Conservation (phyloP, 345 rosid species). For the Heritiera littoralis region DNA sequence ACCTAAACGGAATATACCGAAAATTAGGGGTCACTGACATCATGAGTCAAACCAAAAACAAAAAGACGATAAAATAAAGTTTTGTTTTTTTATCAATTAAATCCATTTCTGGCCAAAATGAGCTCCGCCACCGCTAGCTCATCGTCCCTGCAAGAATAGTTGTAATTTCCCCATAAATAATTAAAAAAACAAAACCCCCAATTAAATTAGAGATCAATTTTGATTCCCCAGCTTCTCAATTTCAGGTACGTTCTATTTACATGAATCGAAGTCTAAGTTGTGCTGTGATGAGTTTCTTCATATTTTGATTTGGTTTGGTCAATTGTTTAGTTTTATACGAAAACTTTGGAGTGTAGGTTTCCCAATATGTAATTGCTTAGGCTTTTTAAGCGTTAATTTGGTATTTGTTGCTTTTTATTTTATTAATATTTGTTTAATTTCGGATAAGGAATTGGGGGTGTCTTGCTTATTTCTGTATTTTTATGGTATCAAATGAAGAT, state of each 20-base stretch:
- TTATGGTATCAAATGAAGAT: not conserved
- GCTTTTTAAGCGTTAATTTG: not conserved
- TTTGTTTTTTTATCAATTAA: not conserved
- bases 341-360: not conserved
- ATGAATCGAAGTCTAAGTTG: not conserved
- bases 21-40: not conserved
- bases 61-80: not conserved
- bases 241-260: slow-evolving; percentile 21
- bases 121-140: slow-evolving; percentile 41
- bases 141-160: slow-evolving; percentile 34
- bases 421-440: not conserved
- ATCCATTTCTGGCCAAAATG: slow-evolving; percentile 29
- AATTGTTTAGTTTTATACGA: not conserved
- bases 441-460: not conserved
- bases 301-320: not conserved
- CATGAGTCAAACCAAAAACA: not conserved
- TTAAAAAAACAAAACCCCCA: not conserved
- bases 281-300: not conserved
- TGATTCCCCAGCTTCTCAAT: slow-evolving; percentile 16
- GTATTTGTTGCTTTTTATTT: not conserved
- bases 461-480: slow-evolving; percentile 6
- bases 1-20: not conserved
- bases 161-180: slow-evolving; percentile 18
- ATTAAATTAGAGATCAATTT: slow-evolving; percentile 5
- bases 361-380: not conserved